Base-by-base conservation (phyloP, 176 grass and related monocot genomes). In the Chloris gayana region DNA sequence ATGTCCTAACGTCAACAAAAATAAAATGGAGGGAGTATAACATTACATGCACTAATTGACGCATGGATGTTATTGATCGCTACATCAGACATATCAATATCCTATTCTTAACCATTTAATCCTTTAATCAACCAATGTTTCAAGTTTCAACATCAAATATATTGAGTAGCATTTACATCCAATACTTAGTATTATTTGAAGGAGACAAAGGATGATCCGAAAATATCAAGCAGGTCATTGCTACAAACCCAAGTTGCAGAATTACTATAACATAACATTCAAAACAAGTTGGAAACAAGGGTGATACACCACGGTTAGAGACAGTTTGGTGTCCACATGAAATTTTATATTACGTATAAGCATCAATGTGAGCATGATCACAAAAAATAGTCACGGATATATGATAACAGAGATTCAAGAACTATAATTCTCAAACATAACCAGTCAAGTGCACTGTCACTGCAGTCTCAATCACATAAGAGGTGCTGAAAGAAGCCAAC, bases 191-290 rank as follows among this genome's bases (percentile, higher is more conserved):
- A 35, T 21, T 35, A 74, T 68, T 62, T 39, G 3, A 64, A 46
- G 38, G 29, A 17, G 9, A 63, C 14, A 30, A 45, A 62, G 19
- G 6, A n/a, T 30, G 6, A 31, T 18, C 45, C 22, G 7, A 87
- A 46, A 10, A 33, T 45, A 64, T 33, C 14, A 15, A 8, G 15
- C 58, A 44, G 44, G 33, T 25, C n/a, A 39, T 42, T 58, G 68
- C 64, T 73, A 78, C 7, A 27, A 47, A 75, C 38, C 58, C 29
- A 53, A 64, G 56, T 54, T 32, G 24, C 34, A 77, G 62, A 76
- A 32, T 73, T 50, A 65, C 27, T 1, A 24, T 38, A 81, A 69
- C 51, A 51, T 39, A 19, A 14, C 11, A 7, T 69, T 39, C 46
- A 70, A 70, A 50, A 14, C 5, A 61, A 14, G 8, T 27, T 21